A percentile compares a stretch with the other conserved stretches of the same genome.
Evolutionary conservation across 1,284 basidiomycete species (phyloP).

Genomic region (Vanrija sp.): DNA sequence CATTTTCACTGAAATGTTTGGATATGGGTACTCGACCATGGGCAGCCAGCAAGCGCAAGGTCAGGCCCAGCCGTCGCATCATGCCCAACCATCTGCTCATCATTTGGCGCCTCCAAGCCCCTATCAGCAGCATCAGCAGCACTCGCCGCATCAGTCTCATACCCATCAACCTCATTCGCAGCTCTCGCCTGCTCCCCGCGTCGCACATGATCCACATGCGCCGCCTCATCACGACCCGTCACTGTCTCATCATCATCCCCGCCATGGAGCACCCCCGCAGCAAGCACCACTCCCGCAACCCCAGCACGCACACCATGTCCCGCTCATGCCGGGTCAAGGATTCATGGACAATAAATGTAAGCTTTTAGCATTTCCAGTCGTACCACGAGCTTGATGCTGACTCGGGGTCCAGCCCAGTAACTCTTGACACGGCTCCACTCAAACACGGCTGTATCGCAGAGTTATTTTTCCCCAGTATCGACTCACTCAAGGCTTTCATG

Average conservation of each 20-base stretch:
- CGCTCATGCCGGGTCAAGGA: no score
- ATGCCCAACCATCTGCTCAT: background rate
- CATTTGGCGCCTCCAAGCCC: background rate
- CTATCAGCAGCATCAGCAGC: background rate
- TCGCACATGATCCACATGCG: background rate
- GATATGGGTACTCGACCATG: background rate
- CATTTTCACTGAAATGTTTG: constrained; percentile 14
- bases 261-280: no score
- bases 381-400: no score
- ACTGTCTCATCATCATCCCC: background rate
- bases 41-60: background rate
- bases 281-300: no score
- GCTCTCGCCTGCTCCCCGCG: background rate
- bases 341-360: no score
- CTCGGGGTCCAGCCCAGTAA: no score
- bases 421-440: no score
- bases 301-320: no score
- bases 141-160: background rate
- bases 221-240: background rate
- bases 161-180: background rate
- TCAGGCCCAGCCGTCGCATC: background rate
- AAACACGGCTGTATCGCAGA: no score
- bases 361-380: no score
- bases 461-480: no score
- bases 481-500: no score